Evolutionary conservation across 441 rosid species (phyloP), one percentile per base, ranked within the genome.

Genomic region (Euphorbia schlechtendalii): DNA sequence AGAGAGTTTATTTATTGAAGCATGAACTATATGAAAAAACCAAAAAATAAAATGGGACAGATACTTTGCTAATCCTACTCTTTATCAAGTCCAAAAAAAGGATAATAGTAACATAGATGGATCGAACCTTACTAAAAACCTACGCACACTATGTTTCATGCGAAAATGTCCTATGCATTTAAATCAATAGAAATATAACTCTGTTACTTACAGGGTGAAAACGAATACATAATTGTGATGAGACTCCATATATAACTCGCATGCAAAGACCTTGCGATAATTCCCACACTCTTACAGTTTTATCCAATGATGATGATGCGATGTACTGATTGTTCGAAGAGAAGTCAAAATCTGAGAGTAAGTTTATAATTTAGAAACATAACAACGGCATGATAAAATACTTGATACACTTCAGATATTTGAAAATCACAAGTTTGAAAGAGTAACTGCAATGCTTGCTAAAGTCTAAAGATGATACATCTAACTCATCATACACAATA

Each of bases 241-340:
- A 86, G 57, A 84, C 79, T 71, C 96, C 96, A 83, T 93, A 93
- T 74, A 88, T 82, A 58, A 93, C 97, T 82, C 99, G 84, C 55
- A 93, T 84, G 82, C 99, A 93, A 78, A 82, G 82, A 38, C 95
- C 99, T 82, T 80, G 81, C 56, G 89, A 80, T 76, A 93, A 77
- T 77, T 88, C 97, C 99, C 99, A 93, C 38, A 90, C 96, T 80
- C 96, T 83, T 69, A 93, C 92, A 71, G 99, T 93, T 84, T 93
- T 93, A 77, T 93, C 99, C 82, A 80, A 61, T 32, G 96, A 90
- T 27, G 99, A 80, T 7, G 99, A 93, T 22, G 99, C 99, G 17
- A 93, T 86, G 71, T 90, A 90, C 66, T 90, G 97, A 78, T 93
- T 90, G 82, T 90, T 93, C 66, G 99, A 90, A 21, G 99, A 80